Evolutionary conservation across 805 yeast genomes (phyloP), one percentile per base, ranked within the genome.

Genomic region (Candida vartiovaarae): DNA sequence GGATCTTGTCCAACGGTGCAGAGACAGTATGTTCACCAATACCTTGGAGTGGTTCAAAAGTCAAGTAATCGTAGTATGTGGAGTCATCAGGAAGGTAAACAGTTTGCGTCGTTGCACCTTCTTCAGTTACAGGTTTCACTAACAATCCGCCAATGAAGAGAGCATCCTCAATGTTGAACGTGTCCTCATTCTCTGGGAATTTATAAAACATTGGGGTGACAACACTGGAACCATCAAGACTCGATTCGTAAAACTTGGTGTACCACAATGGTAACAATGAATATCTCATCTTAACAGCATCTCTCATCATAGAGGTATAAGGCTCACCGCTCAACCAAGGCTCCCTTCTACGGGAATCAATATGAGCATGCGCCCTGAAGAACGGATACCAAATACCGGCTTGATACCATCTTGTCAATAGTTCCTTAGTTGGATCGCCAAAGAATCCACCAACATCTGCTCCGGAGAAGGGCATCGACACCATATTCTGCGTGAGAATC

Each of bases 381-480:
- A 93, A 93, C 32, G 99, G 99, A 64, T 91, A 90, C 83, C 95
- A 91, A 28, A 85, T 77, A 46, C 97, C 99, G 3, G 95, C 74
- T 62, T 93, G 99, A 60, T 90, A 91, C 99, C 99, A 93, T 56
- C 99, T 74, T 0, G 85, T 75, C 45, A 87, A 68, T 47, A 93
- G 65, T 57, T 93, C 98, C 32, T 76, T 71, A 0, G 80, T 67
- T 0, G 99, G 98, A 60, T 93, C 75, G 3, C 95, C 95, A 58
- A 89, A 90, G 59, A 93, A 93, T 0, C 99, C 99, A 31, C 96
- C 98, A 38, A 93, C 91, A 66, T 93, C 99, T 7, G 96, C 91
- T 7, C 99, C 99, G 6, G 84, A 75, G 65, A 90, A 91, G 29
- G 96, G 96, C 80, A 80, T 82, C 7, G 95, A 95, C 2, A 78